Base-by-base conservation (phyloP, 805 yeast species). In the Millerago galiae region DNA sequence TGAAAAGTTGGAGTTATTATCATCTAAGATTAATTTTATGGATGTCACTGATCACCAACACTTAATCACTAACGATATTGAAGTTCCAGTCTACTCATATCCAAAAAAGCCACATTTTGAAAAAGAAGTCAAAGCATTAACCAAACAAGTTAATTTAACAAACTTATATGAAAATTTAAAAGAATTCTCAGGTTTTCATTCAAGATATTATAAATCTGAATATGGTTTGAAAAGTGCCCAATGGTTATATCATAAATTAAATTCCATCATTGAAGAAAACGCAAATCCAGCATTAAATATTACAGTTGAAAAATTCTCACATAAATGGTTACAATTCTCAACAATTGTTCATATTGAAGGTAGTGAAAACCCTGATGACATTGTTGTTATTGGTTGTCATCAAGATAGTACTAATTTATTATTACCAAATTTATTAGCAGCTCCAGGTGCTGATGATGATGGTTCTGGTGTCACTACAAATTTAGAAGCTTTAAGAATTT, bases 391-490 rank as follows among this genome's bases (percentile, higher is more conserved):
- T 32, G 96, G 96, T 1, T 84, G 95, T 21, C 98, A 91, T 64
- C 85, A 83, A 57, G 98, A 91, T 59, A 83, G 95, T 2, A 72
- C 81, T 49, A 88, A 87, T 58, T 67, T 86, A 42, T 51, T 85
- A 34, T 70, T 85, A 43, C 96, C 96, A 9, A 70, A 70, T 35
- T 48, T 79, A 15, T 57, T 83, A 50, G 71, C 77, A 18, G 87
- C 96, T 0, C 96, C 96, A 2, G 98, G 98, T 3, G 97, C 96
- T 4, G 98, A 91, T 59, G 98, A 91, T 58, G 85, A 90, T 61
- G 95, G 95, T 2, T 78, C 90, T 4, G 98, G 97, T 9, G 82
- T 90, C 5, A 79, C 83, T 4, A 82, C 95, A 3, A 74, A 77
- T 27, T 61, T 89, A 42, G 95, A 89, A 60, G 79, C 89, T 1